phyloP scores from a whole-genome alignment of 23 red algal genomes.

The Gracilaria caudata region DNA sequence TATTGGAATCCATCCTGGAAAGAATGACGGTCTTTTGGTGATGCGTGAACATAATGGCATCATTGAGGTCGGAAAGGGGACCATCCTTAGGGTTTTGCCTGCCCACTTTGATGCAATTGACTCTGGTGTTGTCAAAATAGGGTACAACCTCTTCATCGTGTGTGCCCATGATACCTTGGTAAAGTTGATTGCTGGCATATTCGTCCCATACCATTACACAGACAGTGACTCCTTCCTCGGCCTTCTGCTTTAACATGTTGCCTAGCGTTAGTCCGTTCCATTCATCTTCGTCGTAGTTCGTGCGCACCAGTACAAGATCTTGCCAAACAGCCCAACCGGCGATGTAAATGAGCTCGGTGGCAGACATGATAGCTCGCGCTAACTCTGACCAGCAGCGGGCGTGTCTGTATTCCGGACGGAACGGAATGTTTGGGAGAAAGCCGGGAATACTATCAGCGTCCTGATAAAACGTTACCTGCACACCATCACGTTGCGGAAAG shows the following conservation, averaged over 20 bases:
- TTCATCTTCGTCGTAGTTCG: constrained; percentile 51
- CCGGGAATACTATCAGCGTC: constrained; percentile 66
- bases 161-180: constrained; percentile 72
- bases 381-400: constrained; percentile 68
- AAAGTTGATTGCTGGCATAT: constrained; percentile 62
- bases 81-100: constrained; percentile 70
- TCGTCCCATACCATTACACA: constrained; percentile 87
- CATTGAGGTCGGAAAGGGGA: constrained; percentile 64
- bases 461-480: constrained; percentile 74
- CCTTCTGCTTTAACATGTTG: constrained; percentile 73
- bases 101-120: constrained; percentile 74
- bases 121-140: constrained; percentile 59
- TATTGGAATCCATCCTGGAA: constrained; percentile 28
- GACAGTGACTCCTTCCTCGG: constrained; percentile 70
- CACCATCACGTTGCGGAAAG: constrained; percentile 63
- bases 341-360: constrained; percentile 77
- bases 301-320: constrained; percentile 76
- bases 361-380: constrained; percentile 51
- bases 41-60: constrained; percentile 75
- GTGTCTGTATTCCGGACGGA: constrained; percentile 50
- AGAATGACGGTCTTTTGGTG: constrained; percentile 79
- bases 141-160: constrained; percentile 77
- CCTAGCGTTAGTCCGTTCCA: constrained; percentile 58
- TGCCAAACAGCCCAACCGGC: constrained; percentile 81
- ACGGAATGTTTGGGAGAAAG: constrained; percentile 59